phyloP scores from a whole-genome alignment of 2,329 filamentous ascomycete genomes.

The Botryotinia convoluta region DNA sequence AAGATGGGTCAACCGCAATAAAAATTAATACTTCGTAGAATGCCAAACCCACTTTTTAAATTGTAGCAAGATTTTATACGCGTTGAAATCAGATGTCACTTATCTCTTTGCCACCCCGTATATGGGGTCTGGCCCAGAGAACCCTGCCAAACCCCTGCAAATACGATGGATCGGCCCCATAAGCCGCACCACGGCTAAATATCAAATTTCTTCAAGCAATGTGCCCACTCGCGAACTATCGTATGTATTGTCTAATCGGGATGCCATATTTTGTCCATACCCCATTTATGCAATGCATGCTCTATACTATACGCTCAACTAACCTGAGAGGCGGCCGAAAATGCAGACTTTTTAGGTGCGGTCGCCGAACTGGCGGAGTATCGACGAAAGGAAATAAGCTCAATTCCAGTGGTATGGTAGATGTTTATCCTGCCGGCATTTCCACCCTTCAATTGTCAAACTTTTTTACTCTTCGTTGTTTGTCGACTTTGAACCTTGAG shows the following conservation, averaged over 20 bases:
- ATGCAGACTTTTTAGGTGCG: background rate
- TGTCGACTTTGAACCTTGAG: background rate
- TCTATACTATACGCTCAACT: background rate
- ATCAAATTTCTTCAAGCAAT: background rate
- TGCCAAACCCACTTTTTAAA: constrained; percentile 1
- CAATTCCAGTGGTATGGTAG: background rate
- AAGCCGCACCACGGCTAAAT: constrained; percentile 3
- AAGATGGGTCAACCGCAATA: background rate
- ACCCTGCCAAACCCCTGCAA: constrained; percentile 4
- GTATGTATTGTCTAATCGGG: background rate
- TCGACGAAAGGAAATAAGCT: constrained; percentile 12
- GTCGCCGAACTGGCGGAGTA: background rate
- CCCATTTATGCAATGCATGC: constrained; percentile 8
- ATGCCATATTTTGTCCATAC: background rate
- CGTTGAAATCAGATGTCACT: constrained; percentile 8
- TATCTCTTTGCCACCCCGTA: background rate
- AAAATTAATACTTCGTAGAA: background rate
- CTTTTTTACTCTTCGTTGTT: background rate
- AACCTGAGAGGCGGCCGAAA: background rate
- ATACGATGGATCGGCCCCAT: constrained; percentile 2
- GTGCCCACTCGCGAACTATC: background rate
- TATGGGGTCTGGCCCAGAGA: background rate
- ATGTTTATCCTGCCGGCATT: background rate
- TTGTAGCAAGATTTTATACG: background rate
- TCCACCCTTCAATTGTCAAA: background rate